These are phyloP conservation scores for Eucalyptus polyanthemos DNA, from an alignment of 345 rosid species.

Conservation along the genomic window DNA sequence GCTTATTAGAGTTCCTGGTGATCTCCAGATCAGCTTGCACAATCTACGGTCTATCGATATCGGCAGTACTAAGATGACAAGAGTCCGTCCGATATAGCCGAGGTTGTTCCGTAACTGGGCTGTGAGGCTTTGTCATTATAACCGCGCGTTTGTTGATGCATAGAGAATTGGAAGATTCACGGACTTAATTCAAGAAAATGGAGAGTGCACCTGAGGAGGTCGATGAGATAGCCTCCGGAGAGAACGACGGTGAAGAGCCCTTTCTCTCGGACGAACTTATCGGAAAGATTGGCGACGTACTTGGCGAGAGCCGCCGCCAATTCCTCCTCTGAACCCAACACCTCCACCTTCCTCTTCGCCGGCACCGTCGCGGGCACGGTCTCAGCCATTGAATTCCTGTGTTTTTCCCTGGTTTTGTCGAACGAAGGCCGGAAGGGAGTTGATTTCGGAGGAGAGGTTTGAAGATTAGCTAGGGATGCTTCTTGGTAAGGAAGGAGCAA, in stretches of 20 bases:
- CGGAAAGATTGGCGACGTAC: slow-evolving; percentile 50
- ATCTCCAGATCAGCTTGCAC: background rate
- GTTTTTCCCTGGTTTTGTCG: too few species aligned
- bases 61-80: background rate
- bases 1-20: background rate
- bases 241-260: slow-evolving; percentile 64
- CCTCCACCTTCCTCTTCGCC: slow-evolving; percentile 30
- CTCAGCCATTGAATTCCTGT: background rate
- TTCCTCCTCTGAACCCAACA: slow-evolving; percentile 43
- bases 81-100: background rate
- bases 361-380: background rate
- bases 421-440: background rate
- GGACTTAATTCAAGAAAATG: background rate
- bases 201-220: slow-evolving; percentile 40
- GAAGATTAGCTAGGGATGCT: background rate
- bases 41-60: background rate
- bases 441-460: background rate
- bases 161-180: background rate
- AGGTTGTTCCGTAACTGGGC: background rate
- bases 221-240: slow-evolving; percentile 70
- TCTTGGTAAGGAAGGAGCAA: background rate
- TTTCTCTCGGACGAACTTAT: slow-evolving; percentile 41
- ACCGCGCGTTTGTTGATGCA: background rate
- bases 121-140: background rate
- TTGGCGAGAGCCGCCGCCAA: slow-evolving; percentile 47